These are phyloP conservation scores for Pichia californica DNA, from an alignment of 805 yeast species.

Conservation along the genomic window DNA sequence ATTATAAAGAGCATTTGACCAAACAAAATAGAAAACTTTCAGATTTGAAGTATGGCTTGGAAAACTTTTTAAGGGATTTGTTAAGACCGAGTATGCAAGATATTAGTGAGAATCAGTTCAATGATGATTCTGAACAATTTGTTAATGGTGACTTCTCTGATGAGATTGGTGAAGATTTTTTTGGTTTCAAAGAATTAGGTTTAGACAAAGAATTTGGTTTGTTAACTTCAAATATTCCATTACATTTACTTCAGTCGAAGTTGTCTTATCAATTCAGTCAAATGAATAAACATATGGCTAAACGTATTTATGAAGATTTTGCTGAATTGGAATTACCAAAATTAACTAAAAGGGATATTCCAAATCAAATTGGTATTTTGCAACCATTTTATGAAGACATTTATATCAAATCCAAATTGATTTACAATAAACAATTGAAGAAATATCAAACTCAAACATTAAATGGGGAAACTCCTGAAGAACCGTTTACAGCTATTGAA, in stretches of 20 bases:
- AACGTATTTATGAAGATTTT: conserved; percentile 59
- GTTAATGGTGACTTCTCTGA: conserved; percentile 90
- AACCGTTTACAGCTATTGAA: conserved; percentile 19
- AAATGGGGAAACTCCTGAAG: conserved; percentile 14
- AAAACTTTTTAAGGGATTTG: conserved; percentile 67
- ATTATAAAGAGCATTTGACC: conserved; percentile 63
- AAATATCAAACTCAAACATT: conserved; percentile 28
- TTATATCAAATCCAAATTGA: conserved; percentile 35
- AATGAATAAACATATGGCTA: conserved; percentile 38
- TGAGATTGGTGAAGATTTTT: conserved; percentile 94
- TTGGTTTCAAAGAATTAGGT: conserved; percentile 93
- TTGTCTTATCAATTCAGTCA: conserved; percentile 52
- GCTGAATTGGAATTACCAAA: conserved; percentile 48
- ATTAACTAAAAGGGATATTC: conserved; percentile 46
- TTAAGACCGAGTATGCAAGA: conserved; percentile 76
- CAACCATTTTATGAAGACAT: conserved; percentile 45
- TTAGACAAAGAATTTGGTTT: conserved; percentile 87
- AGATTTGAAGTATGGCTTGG: conserved; percentile 62
- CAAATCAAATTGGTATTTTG: conserved; percentile 50
- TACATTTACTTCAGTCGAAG: conserved; percentile 77
- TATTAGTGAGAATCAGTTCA: conserved; percentile 66
- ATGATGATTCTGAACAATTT: conserved; percentile 89
- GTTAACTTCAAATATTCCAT: conserved; percentile 78
- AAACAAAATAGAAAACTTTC: conserved; percentile 63
- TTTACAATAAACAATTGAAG: conserved; percentile 38